Evolutionary conservation across 1,284 basidiomycete species (phyloP), one percentile per base, ranked within the genome.

Genomic region (Microbotryum saponariae): DNA sequence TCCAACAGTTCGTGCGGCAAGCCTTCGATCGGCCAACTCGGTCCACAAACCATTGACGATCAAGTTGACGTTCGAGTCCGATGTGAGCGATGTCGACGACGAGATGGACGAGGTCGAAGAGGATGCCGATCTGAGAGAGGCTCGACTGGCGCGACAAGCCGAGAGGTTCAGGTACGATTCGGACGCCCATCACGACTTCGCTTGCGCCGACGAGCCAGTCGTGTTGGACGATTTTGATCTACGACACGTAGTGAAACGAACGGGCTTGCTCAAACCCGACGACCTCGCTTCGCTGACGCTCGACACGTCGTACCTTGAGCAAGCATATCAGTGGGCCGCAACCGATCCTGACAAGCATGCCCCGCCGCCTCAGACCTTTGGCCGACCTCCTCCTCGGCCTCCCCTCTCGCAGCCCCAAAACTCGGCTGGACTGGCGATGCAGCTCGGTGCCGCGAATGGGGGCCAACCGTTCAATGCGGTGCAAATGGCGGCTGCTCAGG

Each of bases 141-240:
- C 37, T 42, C 44, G 27, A n/a, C 68, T 74, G 20, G 74, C 75
- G 65, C 76, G 79, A 31, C 64, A 86, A 14, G 76, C 77, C 44
- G 85, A 87, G 61, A 80, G 82, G 59, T 87, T 87, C 86, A 78
- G 79, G 67, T 88, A 83, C 70, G 86, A 90, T 68, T 61, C 70
- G 27, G 75, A 77, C 51, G 61, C 61, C 9, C 65, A 47, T 16
- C 59, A 60, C 60, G 71, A 72, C 51, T 62, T 73, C 12, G 62
- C 70, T 20, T 53, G 61, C 1, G 67, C 66, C 10, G 65, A 67
- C 44, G 68, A 68, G 47, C 67, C 71, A 10, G 45, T 54, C 21
- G 48, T 72, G 9, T 27, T 73, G 27, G 72, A 73, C 60, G 72
- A 73, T 60, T 73, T 58, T 37, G 71, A 69, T 9, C 55, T 68